A percentile compares a stretch with the other conserved stretches of the same genome.
These are phyloP conservation scores for Cardamine resedifolia DNA, from an alignment of 345 rosid genomes.

Conservation along the genomic window DNA sequence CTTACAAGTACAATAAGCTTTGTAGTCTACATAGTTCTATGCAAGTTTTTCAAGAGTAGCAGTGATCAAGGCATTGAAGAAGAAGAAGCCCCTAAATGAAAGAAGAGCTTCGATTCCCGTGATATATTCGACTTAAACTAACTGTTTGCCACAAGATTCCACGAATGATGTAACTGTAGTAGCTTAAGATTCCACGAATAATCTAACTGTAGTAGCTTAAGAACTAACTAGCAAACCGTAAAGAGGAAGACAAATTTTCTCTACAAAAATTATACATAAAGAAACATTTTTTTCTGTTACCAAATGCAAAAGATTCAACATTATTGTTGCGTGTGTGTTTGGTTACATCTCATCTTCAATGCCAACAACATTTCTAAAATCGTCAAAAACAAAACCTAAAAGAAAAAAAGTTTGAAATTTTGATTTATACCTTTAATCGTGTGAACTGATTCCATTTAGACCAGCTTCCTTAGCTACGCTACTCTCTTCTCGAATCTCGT, in stretches of 20 bases:
- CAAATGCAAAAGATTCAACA: constrained; percentile 18
- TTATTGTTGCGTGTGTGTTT: constrained; percentile 27
- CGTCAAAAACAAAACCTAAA: not conserved
- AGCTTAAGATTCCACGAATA: not conserved
- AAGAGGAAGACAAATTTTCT: constrained; percentile 4
- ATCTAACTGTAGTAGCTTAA: constrained; percentile 20
- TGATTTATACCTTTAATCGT: constrained; percentile 42
- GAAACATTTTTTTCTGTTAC: not conserved
- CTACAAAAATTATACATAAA: constrained; percentile 5
- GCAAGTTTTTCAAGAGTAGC: constrained; percentile 54
- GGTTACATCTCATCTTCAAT: constrained; percentile 19
- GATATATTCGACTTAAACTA: not conserved
- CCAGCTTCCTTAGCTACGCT: constrained; percentile 37
- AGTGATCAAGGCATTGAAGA: constrained; percentile 40
- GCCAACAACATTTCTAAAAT: constrained; percentile 22
- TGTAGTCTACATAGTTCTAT: constrained; percentile 52
- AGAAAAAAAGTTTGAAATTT: constrained; percentile 16
- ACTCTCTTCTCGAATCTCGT: constrained; percentile 45
- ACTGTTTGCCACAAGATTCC: constrained; percentile 4
- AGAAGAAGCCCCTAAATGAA: constrained; percentile 7
- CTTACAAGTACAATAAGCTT: constrained; percentile 58
- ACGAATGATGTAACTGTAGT: constrained; percentile 16
- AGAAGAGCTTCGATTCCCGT: constrained; percentile 5
- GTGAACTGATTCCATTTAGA: constrained; percentile 57
- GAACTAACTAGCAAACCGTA: constrained; percentile 15